These are phyloP conservation scores for Colletotrichum costaricense DNA, from an alignment of 2,329 filamentous ascomycete genomes.

Conservation along the genomic window DNA sequence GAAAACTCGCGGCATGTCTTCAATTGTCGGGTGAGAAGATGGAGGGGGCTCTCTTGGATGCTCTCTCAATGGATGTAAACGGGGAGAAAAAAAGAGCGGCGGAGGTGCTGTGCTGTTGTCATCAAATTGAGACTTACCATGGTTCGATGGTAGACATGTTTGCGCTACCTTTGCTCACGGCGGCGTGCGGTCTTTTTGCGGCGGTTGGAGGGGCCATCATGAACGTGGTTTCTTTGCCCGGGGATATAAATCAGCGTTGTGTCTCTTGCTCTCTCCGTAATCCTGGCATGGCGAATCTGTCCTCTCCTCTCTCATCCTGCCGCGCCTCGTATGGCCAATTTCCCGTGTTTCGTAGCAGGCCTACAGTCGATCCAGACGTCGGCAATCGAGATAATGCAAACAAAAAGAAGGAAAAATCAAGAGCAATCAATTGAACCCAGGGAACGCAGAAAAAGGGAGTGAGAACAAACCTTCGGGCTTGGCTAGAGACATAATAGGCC, in stretches of 20 bases:
- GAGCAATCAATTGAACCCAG: constrained; percentile 2
- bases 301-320: constrained; percentile 4
- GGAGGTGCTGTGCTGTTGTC: neutral
- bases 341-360: constrained; percentile 8
- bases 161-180: constrained; percentile 15
- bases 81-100: neutral
- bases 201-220: constrained; percentile 32
- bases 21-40: too few relatives aligned
- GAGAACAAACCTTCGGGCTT: constrained; percentile 24
- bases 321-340: constrained; percentile 1
- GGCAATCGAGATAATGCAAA: neutral
- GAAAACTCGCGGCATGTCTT: neutral
- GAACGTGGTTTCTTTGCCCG: constrained; percentile 20
- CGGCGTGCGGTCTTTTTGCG: constrained; percentile 31
- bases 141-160: constrained; percentile 5
- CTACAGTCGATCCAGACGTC: neutral
- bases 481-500: constrained; percentile 10
- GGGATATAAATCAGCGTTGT: constrained; percentile 15
- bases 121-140: constrained; percentile 2
- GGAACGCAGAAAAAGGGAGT: neutral
- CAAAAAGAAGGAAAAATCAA: neutral
- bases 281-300: constrained; percentile 24
- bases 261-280: constrained; percentile 7
- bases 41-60: neutral
- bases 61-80: neutral